Base-by-base conservation (phyloP, 2,329 filamentous ascomycete species). In the Cladosporium sp. region DNA sequence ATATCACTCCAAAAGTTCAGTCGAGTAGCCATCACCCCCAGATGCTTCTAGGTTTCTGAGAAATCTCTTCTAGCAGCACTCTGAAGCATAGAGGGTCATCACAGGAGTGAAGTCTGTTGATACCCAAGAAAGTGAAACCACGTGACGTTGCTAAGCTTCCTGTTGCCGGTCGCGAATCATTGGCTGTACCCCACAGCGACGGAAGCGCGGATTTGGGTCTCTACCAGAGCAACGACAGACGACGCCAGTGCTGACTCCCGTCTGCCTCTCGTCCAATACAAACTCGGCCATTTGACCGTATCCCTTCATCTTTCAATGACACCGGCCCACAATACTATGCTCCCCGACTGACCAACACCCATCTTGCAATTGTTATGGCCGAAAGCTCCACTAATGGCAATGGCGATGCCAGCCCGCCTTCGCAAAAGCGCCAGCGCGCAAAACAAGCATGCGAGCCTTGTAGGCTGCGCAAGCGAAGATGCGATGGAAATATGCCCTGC, bases 381-480 rank as follows among this genome's bases (percentile, higher is more conserved):
- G 45, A 48, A 22, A 27, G 17, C 2, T 48, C 45, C 11, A 48
- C 45, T 8, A 48, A 48, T 18, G 45, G 45, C 18, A 48, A 24
- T 20, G 45, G 45, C 27, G 45, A 48, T 7, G 30, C 15, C 17
- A 51, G 48, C 19, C 57, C 47, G 15, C 54, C 43, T 17, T 45
- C 55, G n/a, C 60, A 61, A 39, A 66, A 66, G 55, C 59, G 64
- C 3, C 63, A 64, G 51, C 56, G 64, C 24, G 64, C 64, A 11
- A 65, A 65, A 40, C 64, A 65, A 47, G 65, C 65, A 7, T 68
- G 65, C 56, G 67, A 74, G 51, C 73, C 76, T 15, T 82, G 79
- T 51, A 71, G 79, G 30, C 70, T 79, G 11, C 73, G 78, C 43
- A 82, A 82, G 61, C 71, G 79, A 40, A 77, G 78, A 64, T 82